Base-by-base conservation (phyloP, 2,329 filamentous ascomycete species). In the Penicillium olsonii region DNA sequence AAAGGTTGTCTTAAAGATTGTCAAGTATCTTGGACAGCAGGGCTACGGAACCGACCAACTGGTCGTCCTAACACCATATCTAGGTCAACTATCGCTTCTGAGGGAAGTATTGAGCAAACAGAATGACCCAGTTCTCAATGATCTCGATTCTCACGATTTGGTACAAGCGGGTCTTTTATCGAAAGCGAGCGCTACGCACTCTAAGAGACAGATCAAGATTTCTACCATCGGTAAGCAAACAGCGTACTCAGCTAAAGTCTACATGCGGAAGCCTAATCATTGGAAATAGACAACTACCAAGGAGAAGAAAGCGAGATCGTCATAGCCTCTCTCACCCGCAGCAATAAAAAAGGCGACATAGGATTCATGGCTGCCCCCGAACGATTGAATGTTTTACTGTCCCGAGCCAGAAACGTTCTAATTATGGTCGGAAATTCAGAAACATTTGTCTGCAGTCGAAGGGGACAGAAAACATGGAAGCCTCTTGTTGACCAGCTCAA, bases 291-390 rank as follows among this genome's bases (percentile, higher is more conserved):
- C 53, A 91, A 91, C 53, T 92, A 87, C 49, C 88, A 91, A 64
- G 87, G 88, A 1, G 87, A 91, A 60, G 87, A 92, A 55, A 84
- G 82, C 31, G 82, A 90, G 1, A 85, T 92, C 14, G 84, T 90
- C 0, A 79, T 92, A 7, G 81, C 75, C 0, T 87, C 84, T 0
- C 66, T 91, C 10, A 88, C 85, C 0, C 73, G 88, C 4, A 87
- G 86, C 63, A 91, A 91, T 54, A 49, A 60, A 0, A 61, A 62
- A 0, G 79, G 81, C 0, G 83, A 90, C 1, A 87, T 90, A 24
- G 87, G 88, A 0, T 91, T 91, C 63, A 83, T 91, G 75, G 63
- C 72, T 0, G 75, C 84, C 0, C 81, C 82, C 0, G 81, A 91
- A 56, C 76, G 88, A 1, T 64, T 90, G 0, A 90, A 90, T 15